Percentiles rank a stretch among this genome's conserved stretches.
Evolutionary conservation across 106 monocot genomes (phyloP).

Genomic region (Phalaenopsis equestris): DNA sequence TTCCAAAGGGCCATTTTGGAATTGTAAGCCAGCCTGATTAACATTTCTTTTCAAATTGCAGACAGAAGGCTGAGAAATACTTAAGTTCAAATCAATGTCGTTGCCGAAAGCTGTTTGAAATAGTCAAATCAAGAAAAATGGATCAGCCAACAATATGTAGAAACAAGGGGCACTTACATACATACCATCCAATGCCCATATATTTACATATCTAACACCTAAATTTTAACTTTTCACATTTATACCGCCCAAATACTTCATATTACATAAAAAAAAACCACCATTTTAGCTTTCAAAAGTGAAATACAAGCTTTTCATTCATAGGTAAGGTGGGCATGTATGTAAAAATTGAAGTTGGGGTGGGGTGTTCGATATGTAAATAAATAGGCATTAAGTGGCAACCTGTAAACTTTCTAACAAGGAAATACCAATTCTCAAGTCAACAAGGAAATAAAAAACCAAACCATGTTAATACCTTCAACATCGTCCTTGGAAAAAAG

Average conservation of each 20-base stretch:
- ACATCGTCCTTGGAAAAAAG: constrained; percentile 14
- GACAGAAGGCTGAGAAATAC: constrained; percentile 49
- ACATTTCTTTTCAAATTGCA: constrained; percentile 25
- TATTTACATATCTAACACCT: too few relatives aligned
- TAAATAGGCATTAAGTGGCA: too few relatives aligned
- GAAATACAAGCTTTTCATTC: too few relatives aligned
- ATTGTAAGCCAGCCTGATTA: constrained; percentile 10
- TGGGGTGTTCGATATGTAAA: too few relatives aligned
- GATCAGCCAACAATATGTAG: neutral
- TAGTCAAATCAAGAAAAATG: neutral
- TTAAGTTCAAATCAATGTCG: constrained; percentile 60
- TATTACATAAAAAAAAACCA: too few relatives aligned
- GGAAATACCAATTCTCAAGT: neutral
- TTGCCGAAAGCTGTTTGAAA: constrained; percentile 3
- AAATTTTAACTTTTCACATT: too few relatives aligned
- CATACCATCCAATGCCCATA: too few relatives aligned
- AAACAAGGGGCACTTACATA: too few relatives aligned
- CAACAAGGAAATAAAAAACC: neutral
- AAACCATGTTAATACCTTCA: constrained; percentile 25
- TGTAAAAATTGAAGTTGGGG: too few relatives aligned
- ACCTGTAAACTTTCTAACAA: neutral
- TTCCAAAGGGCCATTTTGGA: constrained; percentile 18
- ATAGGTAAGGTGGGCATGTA: too few relatives aligned
- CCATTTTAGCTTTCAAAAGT: too few relatives aligned
- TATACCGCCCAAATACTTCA: too few relatives aligned